Evolutionary conservation across 371 early-diverging fungal genomes (phyloP).

Genomic region (Mucor indicus): DNA sequence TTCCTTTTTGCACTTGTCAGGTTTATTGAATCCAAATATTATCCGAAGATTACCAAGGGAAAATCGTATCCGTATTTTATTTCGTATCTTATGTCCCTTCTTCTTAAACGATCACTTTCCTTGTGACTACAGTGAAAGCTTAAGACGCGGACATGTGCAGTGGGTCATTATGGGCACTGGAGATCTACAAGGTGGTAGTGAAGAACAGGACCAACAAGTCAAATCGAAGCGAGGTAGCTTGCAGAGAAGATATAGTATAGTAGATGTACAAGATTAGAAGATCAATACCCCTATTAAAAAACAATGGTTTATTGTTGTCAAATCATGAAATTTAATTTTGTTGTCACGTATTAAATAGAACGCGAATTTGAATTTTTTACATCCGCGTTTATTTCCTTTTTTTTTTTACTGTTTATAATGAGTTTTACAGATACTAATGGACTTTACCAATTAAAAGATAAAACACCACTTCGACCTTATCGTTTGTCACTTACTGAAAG

Average conservation of each 20-base stretch:
- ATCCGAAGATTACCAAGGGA: slow-evolving; percentile 48
- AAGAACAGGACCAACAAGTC: slow-evolving; percentile 9
- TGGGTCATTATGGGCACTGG: slow-evolving; percentile 42
- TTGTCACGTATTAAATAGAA: too few species aligned
- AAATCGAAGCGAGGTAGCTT: neutral
- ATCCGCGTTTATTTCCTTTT: too few species aligned
- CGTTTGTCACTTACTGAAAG: too few species aligned
- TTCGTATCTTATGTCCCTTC: slow-evolving; percentile 54
- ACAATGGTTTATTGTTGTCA: too few species aligned
- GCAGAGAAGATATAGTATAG: slow-evolving; percentile 16
- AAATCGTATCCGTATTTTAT: slow-evolving; percentile 48
- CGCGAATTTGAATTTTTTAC: too few species aligned
- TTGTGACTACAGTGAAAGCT: slow-evolving; percentile 51
- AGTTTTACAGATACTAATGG: too few species aligned
- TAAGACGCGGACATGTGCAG: slow-evolving; percentile 45
- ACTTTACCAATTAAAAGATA: too few species aligned
- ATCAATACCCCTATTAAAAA: too few species aligned
- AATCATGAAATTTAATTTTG: too few species aligned
- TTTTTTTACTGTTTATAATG: too few species aligned
- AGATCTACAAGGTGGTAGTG: slow-evolving; percentile 20
- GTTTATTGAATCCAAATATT: slow-evolving; percentile 49
- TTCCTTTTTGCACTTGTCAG: slow-evolving; percentile 59
- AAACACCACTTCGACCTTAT: too few species aligned
- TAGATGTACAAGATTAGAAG: slow-evolving; percentile 15
- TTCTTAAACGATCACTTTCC: slow-evolving; percentile 63